Evolutionary conservation across 768 basidiomycete genomes (phyloP), one percentile per base, ranked within the genome.

Genomic region (Rhodocollybia butyracea): DNA sequence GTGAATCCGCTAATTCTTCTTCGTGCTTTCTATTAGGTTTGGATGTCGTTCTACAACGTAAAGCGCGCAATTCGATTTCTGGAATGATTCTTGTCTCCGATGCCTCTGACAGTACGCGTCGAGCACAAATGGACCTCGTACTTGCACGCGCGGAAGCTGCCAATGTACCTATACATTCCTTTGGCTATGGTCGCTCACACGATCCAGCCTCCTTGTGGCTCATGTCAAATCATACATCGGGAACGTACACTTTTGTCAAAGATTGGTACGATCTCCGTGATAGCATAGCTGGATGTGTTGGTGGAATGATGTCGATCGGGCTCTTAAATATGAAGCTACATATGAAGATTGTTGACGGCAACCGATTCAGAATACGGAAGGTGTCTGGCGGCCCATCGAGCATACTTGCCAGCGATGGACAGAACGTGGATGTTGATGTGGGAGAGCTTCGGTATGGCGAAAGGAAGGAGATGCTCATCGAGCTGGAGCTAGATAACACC

Each of bases 131-230:
- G 94, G 97, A 99, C 68, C 81, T 99, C 15, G 95, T 98, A 15
- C 88, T 98, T 45, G 95, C 96, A 41, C 88, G 97, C 34, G 90
- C 94, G 1, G 97, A 99, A 66, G 96, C 97, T 12, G 97, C 92
- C 29, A 94, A 94, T 67, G 85, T 97, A 24, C 95, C 97, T 3
- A 97, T 99, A 54, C 96, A 99, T 69, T 90, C 95, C 3, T 89
- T 99, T 61, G 97, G 97, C 50, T 99, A 96, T 64, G 96, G 95
- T 26, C 90, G 92, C 57, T 91, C 93, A 15, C 97, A 98, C 66
- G 97, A 98, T 69, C 97, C 97, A 17, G 93, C 93, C 13, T 96
- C 94, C 6, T 82, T 99, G 31, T 98, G 97, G 97, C 85, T 98
- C 43, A 95, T 99, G 81, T 98, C 95, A 10, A 98, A 98, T 69